Conservation (phyloP, 805 yeast species). For the Candida argentea region DNA sequence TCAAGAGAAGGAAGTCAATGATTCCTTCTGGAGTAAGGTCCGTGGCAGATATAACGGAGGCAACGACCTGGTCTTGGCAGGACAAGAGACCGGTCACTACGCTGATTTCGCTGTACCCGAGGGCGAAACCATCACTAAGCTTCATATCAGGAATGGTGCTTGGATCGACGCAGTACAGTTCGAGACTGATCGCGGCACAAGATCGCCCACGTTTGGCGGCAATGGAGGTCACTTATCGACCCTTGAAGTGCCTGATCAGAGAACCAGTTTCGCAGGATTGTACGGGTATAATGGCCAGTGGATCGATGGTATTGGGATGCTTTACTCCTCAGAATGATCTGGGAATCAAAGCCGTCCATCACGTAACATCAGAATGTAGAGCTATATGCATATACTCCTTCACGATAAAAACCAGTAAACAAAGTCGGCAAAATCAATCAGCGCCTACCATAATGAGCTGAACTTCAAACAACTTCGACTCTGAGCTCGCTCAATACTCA, state of each 20-base stretch:
- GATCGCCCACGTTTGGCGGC: slow-evolving; percentile 57
- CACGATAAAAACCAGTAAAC: not conserved
- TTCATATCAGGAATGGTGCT: slow-evolving; percentile 62
- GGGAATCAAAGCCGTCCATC: too few relatives aligned
- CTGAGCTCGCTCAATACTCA: too few relatives aligned
- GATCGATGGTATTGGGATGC: slow-evolving; percentile 65
- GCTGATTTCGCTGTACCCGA: slow-evolving; percentile 44
- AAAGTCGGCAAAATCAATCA: too few relatives aligned
- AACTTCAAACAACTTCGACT: too few relatives aligned
- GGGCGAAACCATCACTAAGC: slow-evolving; percentile 52
- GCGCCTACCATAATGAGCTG: too few relatives aligned
- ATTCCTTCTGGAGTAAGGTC: not conserved
- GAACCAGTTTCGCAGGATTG: slow-evolving; percentile 54
- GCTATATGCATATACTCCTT: too few relatives aligned
- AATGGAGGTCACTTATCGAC: slow-evolving; percentile 51
- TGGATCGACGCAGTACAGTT: slow-evolving; percentile 89
- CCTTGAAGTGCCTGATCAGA: slow-evolving; percentile 51
- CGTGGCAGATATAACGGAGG: slow-evolving; percentile 1
- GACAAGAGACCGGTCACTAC: slow-evolving; percentile 42
- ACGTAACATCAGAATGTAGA: too few relatives aligned
- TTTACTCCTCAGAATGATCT: too few relatives aligned
- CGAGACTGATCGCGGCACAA: slow-evolving; percentile 45
- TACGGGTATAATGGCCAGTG: slow-evolving; percentile 61
- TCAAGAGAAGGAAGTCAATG: not conserved
- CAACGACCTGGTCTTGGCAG: slow-evolving; percentile 24